These are phyloP conservation scores for Strobilomyces dryophilus DNA, from an alignment of 768 basidiomycete species.

Conservation along the genomic window DNA sequence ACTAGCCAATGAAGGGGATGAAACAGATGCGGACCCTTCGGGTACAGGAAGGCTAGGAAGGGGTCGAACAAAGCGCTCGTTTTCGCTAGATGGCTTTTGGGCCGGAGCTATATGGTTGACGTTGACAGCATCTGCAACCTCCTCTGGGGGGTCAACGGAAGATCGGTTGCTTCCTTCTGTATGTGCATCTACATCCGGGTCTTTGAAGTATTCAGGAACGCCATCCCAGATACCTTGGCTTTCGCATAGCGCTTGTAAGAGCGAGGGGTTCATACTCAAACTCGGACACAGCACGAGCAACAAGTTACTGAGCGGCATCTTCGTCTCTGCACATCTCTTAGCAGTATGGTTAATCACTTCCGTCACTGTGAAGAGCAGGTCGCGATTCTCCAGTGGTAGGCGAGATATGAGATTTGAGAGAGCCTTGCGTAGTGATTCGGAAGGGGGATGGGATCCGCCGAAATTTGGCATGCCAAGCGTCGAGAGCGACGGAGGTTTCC, in stretches of 20 bases:
- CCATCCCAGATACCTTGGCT: conserved; percentile 61
- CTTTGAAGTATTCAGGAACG: not conserved
- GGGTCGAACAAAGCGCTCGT: conserved; percentile 18
- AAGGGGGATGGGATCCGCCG: conserved; percentile 56
- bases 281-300: conserved; percentile 87
- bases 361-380: conserved; percentile 77
- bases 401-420: conserved; percentile 60
- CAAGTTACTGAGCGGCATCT: conserved; percentile 91
- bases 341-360: conserved; percentile 79
- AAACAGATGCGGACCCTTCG: not conserved
- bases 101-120: not conserved
- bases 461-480: conserved; percentile 74
- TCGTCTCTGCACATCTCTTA: conserved; percentile 63
- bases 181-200: conserved; percentile 1
- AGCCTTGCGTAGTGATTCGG: conserved; percentile 50
- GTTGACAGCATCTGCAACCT: not conserved
- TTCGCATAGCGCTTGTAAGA: conserved; percentile 73
- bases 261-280: conserved; percentile 69
- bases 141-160: not conserved
- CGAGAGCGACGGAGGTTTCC: conserved; percentile 77
- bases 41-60: conserved; percentile 24
- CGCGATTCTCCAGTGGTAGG: conserved; percentile 77
- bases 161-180: not conserved
- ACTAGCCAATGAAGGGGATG: conserved; percentile 3
- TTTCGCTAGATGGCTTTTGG: conserved; percentile 7